Evolutionary conservation across 192 early-diverging fungal species (phyloP), one percentile per base, ranked within the genome.

Genomic region (Coemansia sp.): DNA sequence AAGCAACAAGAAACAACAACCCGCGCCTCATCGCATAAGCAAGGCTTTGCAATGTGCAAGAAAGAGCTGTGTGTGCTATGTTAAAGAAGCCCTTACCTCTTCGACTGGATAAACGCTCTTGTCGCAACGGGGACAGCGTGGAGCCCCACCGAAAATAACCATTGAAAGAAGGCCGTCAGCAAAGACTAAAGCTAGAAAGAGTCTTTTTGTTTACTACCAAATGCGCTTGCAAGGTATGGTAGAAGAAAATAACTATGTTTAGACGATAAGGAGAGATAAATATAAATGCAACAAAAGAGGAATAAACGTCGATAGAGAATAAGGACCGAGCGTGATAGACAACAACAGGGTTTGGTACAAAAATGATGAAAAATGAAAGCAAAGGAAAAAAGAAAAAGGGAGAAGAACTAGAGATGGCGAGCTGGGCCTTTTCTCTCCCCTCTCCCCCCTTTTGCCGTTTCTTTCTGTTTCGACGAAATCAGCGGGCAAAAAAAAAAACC

Each of bases 101-200:
- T 85, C 84, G 38, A 78, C 84, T 6, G 79, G 70, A 46, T 81
- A 85, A 12, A 85, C 84, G 56, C 75, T 68, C 60, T 78, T 77
- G 64, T 20, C 57, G 76, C 84, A 85, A 43, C 84, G 84, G n/a
- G 76, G 84, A 61, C 83, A 84, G 51, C 72, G 75, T 48, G 83
- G 77, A 13, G 83, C 74, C 16, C 67, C 75, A 10, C 69, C 61
- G 49, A 71, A 69, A 40, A 74, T 56, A 32, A 72, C 73, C 66
- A 81, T 45, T 45, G 13, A 72, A 45, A 41, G 39, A 5, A 39
- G 48, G 12, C 4, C 40, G 25, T 17, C 7, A 16, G 9, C 4
- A 17, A 50, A 50, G 16, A 14, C 10, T n/a, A 41, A 49, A 25
- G 55, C 39, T 12, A 44, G n/a, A 55, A 56, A 65, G 49, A 41